Conservation (phyloP, 371 early-diverging fungal species). For the Cokeromyces recurvatus region DNA sequence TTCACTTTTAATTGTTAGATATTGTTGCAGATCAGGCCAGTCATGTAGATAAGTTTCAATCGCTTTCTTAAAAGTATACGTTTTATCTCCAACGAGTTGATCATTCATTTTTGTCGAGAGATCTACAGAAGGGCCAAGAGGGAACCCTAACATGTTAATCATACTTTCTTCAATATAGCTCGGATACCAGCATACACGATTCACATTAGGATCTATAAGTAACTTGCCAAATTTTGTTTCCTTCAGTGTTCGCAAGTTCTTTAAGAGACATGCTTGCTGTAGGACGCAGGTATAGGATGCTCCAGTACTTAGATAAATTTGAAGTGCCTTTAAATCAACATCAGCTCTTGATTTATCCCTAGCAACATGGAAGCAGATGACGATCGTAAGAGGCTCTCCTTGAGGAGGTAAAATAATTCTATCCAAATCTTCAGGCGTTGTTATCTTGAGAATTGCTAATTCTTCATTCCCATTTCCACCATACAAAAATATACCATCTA, state of each 20-base stretch:
- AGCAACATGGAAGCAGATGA: slow-evolving; percentile 20
- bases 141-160: slow-evolving; percentile 15
- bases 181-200: slow-evolving; percentile 25
- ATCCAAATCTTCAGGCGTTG: slow-evolving; percentile 5
- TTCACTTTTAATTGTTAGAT: slow-evolving; percentile 8
- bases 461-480: background rate
- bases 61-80: background rate
- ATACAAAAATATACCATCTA: slow-evolving; percentile 2
- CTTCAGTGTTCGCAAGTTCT: background rate
- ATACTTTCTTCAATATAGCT: slow-evolving; percentile 6
- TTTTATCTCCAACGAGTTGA: background rate
- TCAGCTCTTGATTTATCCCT: too few species aligned
- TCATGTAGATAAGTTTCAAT: slow-evolving; percentile 8
- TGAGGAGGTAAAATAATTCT: slow-evolving; percentile 6
- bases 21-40: slow-evolving; percentile 11
- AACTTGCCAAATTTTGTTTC: slow-evolving; percentile 12
- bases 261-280: slow-evolving; percentile 15
- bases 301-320: slow-evolving; percentile 22
- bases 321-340: slow-evolving; percentile 21
- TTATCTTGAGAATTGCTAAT: slow-evolving; percentile 4
- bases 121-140: slow-evolving; percentile 18
- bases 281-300: slow-evolving; percentile 25
- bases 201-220: slow-evolving; percentile 21
- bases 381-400: slow-evolving; percentile 1
- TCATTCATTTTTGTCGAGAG: slow-evolving; percentile 3